These are phyloP conservation scores for Avena atlantica DNA, from an alignment of 176 grass and related monocot genomes.

Conservation along the genomic window DNA sequence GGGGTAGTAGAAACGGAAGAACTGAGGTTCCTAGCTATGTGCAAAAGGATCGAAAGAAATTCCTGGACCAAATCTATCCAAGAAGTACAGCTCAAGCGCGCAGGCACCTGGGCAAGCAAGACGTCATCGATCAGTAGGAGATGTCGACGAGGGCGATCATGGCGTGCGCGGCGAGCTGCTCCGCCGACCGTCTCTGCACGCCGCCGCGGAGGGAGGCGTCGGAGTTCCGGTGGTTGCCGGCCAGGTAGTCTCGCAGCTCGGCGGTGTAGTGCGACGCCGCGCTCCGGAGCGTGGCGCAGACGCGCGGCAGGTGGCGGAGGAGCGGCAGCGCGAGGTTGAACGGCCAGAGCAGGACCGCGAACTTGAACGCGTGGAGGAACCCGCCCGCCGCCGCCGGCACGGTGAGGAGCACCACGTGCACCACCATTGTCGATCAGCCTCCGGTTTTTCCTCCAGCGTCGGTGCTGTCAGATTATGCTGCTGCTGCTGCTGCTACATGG, in stretches of 20 bases:
- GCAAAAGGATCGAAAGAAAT: too few species aligned
- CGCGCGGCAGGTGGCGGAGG: conserved; percentile 51
- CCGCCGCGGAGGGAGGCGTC: not conserved
- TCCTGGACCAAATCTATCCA: too few species aligned
- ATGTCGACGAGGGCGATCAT: conserved; percentile 33
- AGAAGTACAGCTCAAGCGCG: too few species aligned
- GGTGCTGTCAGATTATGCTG: not conserved
- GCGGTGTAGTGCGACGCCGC: conserved; percentile 26
- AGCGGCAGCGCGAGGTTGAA: conserved; percentile 63
- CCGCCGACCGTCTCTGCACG: not conserved
- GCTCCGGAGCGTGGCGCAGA: conserved; percentile 32
- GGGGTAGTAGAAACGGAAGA: not conserved
- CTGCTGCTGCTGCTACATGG: too few species aligned
- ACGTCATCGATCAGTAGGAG: not conserved
- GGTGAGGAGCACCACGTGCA: conserved; percentile 48
- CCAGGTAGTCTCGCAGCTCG: conserved; percentile 39
- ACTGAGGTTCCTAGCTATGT: not conserved
- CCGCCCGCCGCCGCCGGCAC: conserved; percentile 37
- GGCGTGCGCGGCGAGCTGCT: not conserved
- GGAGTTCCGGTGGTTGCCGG: not conserved
- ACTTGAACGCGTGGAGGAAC: conserved; percentile 55
- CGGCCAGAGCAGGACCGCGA: conserved; percentile 53
- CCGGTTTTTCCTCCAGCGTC: not conserved
- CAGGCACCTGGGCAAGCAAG: not conserved
- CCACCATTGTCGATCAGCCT: not conserved